Evolutionary conservation across 345 rosid genomes (phyloP).

Genomic region (Boechera stricta): DNA sequence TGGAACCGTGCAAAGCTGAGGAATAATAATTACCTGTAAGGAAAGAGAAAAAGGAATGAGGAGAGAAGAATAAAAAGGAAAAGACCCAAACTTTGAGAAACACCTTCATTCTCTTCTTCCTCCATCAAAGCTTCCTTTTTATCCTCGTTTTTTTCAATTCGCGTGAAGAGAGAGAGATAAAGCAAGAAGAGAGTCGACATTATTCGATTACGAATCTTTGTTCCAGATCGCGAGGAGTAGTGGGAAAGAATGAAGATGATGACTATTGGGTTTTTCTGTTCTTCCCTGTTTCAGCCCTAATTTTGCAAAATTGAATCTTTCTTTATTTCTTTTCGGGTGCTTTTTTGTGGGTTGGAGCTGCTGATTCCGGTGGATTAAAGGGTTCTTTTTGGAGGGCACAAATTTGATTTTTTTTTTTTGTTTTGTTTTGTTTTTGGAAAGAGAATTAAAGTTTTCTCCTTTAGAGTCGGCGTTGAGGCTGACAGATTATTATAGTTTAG

Average conservation of each 20-base stretch:
- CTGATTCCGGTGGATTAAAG: slow-evolving; percentile 36
- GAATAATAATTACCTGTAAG: slow-evolving; percentile 21
- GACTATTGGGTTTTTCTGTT: slow-evolving; percentile 1
- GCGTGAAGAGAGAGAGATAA: slow-evolving; percentile 32
- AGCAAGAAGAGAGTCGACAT: slow-evolving; percentile 10
- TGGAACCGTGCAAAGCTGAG: slow-evolving; percentile 35
- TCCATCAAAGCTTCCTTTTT: slow-evolving; percentile 38
- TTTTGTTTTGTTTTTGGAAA: neutral
- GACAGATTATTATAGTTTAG: slow-evolving; percentile 38
- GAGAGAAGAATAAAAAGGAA: slow-evolving; percentile 16
- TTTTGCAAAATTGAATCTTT: slow-evolving; percentile 8
- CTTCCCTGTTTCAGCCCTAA: slow-evolving; percentile 27
- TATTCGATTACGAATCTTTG: slow-evolving; percentile 14
- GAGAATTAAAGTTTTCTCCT: neutral
- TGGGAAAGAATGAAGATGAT: slow-evolving; percentile 21
- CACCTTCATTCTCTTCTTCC: slow-evolving; percentile 36
- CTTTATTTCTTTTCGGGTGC: neutral
- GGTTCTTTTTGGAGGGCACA: slow-evolving; percentile 10
- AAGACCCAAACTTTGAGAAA: slow-evolving; percentile 46
- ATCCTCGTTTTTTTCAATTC: slow-evolving; percentile 33
- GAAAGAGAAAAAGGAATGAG: slow-evolving; percentile 39
- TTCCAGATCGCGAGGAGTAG: slow-evolving; percentile 25
- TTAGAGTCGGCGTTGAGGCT: slow-evolving; percentile 34
- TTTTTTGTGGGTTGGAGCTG: slow-evolving; percentile 38
- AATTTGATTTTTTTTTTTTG: neutral